phyloP scores from a whole-genome alignment of 331 rosid genomes.

The Erythrophleum ivorense region DNA sequence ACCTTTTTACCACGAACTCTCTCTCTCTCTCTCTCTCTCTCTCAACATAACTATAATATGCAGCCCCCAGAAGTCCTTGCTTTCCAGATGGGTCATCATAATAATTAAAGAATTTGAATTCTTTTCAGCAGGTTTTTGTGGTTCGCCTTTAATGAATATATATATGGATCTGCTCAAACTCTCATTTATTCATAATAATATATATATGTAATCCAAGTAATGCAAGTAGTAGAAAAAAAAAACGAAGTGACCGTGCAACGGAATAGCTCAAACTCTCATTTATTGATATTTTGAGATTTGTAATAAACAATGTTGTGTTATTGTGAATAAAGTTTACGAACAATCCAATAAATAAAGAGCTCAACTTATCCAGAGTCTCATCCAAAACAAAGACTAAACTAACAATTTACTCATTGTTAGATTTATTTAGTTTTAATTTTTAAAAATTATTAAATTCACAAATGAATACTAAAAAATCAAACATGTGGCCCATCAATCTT shows the following conservation, averaged over 20 bases:
- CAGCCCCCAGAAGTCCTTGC: conserved; percentile 31
- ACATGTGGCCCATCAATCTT: background rate
- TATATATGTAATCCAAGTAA: no score
- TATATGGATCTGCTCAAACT: background rate
- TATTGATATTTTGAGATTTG: background rate
- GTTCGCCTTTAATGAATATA: background rate
- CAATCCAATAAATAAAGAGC: background rate
- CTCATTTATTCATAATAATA: no score
- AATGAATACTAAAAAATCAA: background rate
- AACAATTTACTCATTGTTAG: background rate
- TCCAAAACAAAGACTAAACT: conserved; percentile 26
- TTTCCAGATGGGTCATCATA: conserved; percentile 14
- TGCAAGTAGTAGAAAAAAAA: background rate
- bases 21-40: background rate
- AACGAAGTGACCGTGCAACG: background rate
- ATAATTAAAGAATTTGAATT: conserved; percentile 33
- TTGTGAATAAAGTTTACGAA: background rate
- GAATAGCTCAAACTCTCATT: background rate
- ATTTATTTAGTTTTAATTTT: background rate
- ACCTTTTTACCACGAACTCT: conserved; percentile 36
- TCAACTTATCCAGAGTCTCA: background rate
- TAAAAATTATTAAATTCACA: no score
- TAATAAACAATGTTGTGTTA: background rate
- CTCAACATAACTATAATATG: conserved; percentile 18
- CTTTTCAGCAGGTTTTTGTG: conserved; percentile 42